Base-by-base conservation (phyloP, 2,329 filamentous ascomycete genomes). In the Alternaria ventricosa region DNA sequence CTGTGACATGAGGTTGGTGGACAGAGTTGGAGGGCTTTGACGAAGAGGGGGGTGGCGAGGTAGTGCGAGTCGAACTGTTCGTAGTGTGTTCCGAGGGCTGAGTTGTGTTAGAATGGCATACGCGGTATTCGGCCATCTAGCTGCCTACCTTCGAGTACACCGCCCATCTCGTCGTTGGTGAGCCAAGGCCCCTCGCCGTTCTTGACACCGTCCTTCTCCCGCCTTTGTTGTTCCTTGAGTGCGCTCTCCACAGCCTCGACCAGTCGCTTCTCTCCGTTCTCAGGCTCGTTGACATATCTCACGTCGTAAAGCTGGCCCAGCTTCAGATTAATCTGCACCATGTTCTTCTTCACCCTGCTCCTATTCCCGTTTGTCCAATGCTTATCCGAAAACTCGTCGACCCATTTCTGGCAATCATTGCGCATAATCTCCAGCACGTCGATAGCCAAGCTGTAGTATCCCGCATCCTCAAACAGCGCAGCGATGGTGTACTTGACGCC, bases 401-500 rank as follows among this genome's bases (percentile, higher is more conserved):
- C 74, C 78, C 83, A 86, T 4, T 78, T 77, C 63, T 88, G 70
- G 69, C 90, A 91, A 75, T 97, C 93, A 6, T 78, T 80, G 66
- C 90, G 86, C 45, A 96, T 85, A n/a, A 89, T 87, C 78, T 97
- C 92, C 30, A 97, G 82, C 5, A 97, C 89, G 54, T 92, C 87
- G 61, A 92, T 89, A 0, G 94, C 89, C 61, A 89, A 87, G 22
- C 87, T 84, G 74, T 89, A 89, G 72, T 91, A 88, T 30, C 89
- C 86, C 15, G 92, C 87, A 74, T 91, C 90, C 80, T 97, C 93
- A 66, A 97, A 85, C 85, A 97, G 89, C 10, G 87, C 86, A 1
- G 93, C 89, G 9, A 97, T 85, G 76, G 94, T 89, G 55, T 98
- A 90, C 75, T 94, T 93, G 56, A 98, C 89, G 9, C 96, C 96